Evolutionary conservation across 2,329 filamentous ascomycete genomes (phyloP).

Genomic region (Tolypocladium tundrense): DNA sequence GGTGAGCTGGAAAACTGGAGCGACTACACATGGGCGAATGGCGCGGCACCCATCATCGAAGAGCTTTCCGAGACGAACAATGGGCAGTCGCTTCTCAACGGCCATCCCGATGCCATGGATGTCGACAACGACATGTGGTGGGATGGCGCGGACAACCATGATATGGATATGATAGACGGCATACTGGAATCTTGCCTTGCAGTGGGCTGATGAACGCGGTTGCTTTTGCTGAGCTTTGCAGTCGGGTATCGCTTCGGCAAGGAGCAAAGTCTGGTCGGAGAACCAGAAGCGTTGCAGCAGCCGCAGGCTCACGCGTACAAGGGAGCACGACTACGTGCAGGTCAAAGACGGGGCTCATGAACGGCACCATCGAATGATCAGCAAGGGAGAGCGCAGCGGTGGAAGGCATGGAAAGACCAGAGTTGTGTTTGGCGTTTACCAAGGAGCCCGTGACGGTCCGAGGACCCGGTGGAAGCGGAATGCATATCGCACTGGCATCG

Average conservation of each 20-base stretch:
- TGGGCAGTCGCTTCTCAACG: conserved; percentile 33
- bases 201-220: conserved; percentile 24
- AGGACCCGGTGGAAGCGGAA: neutral
- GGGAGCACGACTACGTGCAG: neutral
- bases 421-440: neutral
- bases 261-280: neutral
- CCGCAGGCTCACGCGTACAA: neutral
- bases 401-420: neutral
- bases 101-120: conserved; percentile 47
- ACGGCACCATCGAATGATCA: neutral
- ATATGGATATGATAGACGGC: conserved; percentile 42
- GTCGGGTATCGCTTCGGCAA: neutral
- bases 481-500: neutral
- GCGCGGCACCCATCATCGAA: conserved; percentile 17
- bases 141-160: conserved; percentile 47
- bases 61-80: conserved; percentile 13
- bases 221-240: neutral
- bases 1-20: conserved; percentile 62
- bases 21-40: conserved; percentile 45
- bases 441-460: neutral
- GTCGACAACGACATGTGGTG: conserved; percentile 48
- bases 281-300: neutral
- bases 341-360: neutral
- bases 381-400: neutral
- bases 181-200: conserved; percentile 48